Percentiles rank a stretch among this genome's conserved stretches.
Evolutionary conservation across 2,329 filamentous ascomycete species (phyloP).

Genomic region (Periglandula ipomoeae): DNA sequence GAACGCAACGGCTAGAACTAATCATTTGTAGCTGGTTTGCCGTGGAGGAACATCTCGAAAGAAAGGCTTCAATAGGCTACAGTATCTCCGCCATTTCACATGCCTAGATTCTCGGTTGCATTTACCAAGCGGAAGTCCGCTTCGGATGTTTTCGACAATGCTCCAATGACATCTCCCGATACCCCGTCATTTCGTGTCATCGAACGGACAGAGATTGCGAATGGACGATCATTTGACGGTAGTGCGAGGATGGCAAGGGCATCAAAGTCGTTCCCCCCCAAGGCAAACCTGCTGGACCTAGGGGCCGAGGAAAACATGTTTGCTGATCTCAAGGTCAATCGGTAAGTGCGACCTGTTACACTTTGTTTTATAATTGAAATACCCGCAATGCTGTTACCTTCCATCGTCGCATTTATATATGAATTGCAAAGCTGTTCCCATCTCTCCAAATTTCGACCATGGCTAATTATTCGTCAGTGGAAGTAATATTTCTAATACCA

Average conservation of each 20-base stretch:
- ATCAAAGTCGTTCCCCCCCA: slow-evolving; percentile 26
- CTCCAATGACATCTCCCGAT: slow-evolving; percentile 28
- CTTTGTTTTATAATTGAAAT: background rate
- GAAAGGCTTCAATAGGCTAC: background rate
- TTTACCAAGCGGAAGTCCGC: slow-evolving; percentile 53
- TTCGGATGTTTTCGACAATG: slow-evolving; percentile 46
- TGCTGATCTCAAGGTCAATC: slow-evolving; percentile 42
- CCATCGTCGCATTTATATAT: background rate
- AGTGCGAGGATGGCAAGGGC: slow-evolving; percentile 34
- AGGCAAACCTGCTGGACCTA: slow-evolving; percentile 26
- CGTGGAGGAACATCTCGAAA: background rate
- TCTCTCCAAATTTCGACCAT: background rate
- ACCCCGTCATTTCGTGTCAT: slow-evolving; percentile 50
- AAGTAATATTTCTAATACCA: slow-evolving; percentile 53
- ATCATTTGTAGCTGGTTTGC: background rate
- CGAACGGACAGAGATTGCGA: slow-evolving; percentile 38
- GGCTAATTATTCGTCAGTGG: slow-evolving; percentile 37
- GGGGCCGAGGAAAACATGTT: slow-evolving; percentile 51
- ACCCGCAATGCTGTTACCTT: background rate
- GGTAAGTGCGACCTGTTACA: slow-evolving; percentile 33
- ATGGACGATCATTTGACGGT: slow-evolving; percentile 41
- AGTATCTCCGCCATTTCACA: slow-evolving; percentile 31
- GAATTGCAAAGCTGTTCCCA: background rate
- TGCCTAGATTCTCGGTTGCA: slow-evolving; percentile 53
- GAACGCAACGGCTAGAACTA: background rate